Evolutionary conservation across 352 stramenopile species (phyloP), one percentile per base, ranked within the genome.

Genomic region (Pythium vanterpoolii): DNA sequence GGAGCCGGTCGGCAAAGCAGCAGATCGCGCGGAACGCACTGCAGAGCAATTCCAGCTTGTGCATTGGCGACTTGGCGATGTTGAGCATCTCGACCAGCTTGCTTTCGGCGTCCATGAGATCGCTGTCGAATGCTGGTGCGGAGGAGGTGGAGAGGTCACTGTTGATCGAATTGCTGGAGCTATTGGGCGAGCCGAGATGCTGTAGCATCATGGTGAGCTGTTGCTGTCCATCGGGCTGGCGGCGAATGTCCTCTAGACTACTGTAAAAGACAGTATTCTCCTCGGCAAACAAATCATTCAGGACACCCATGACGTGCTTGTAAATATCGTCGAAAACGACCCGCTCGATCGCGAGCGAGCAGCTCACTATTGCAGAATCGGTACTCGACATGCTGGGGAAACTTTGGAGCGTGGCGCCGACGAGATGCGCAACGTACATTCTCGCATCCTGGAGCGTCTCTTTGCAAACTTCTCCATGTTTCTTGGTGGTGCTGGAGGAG

Each of bases 271-370:
- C 64, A 0, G 42, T 47, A 34, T 89, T 71, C 1, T 76, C 78
- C 23, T 76, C 63, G 21, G 52, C 51, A 44, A 87, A 90, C 2
- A 67, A 53, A 1, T 67, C 60, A 31, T 77, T 60, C 39, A 90
- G 83, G 47, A 76, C 75, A 10, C 60, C 36, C 55, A 90, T 87
- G 23, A 89, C 78, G 27, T 73, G 66, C 21, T 64, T 62, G 59
- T 87, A 79, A 44, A 89, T 83, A 45, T 90, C 81, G 58, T 80
- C 79, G 47, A 77, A 89, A 42, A 89, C 63, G 33, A 90, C 74
- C 5, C 77, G 74, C 57, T 90, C 80, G 10, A 90, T 68, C 4
- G 74, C 80, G 36, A 83, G 64, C 0, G 76, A 76, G 21, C 77
- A 86, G 31, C 63, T 74, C 38, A 69, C 69, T 8, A 87, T 60